Conservation (phyloP, 805 yeast species). For the Sugiyamaella valdiviana region DNA sequence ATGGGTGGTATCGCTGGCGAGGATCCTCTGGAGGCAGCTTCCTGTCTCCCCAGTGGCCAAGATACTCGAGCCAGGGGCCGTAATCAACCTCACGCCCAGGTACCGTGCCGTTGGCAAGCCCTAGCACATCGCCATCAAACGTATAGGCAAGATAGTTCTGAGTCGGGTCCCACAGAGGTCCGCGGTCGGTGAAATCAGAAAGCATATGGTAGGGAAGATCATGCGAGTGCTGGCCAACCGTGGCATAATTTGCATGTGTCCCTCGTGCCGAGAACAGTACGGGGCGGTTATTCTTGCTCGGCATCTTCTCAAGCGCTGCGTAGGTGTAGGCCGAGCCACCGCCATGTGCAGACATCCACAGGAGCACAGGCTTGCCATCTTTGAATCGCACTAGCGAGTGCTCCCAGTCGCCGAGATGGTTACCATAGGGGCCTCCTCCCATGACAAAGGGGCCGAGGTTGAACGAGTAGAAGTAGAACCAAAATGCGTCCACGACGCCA, state of each 20-base stretch:
- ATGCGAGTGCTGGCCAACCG: conserved; percentile 94
- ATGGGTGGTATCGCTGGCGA: conserved; percentile 80
- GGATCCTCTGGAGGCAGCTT: conserved; percentile 60
- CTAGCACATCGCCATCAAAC: conserved; percentile 51
- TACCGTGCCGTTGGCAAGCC: conserved; percentile 37
- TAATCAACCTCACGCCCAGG: conserved; percentile 48
- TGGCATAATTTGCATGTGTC: conserved; percentile 93
- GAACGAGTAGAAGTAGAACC: conserved; percentile 94
- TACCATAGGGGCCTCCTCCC: conserved; percentile 97
- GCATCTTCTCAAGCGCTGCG: conserved; percentile 64
- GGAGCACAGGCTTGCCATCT: conserved; percentile 69
- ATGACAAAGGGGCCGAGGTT: conserved; percentile 93
- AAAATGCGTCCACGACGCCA: conserved; percentile 90
- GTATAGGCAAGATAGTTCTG: conserved; percentile 76
- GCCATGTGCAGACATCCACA: conserved; percentile 98
- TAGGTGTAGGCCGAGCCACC: conserved; percentile 89
- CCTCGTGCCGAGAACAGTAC: conserved; percentile 88
- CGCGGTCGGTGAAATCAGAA: conserved; percentile 90
- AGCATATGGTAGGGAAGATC: conserved; percentile 89
- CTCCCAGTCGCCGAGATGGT: conserved; percentile 98
- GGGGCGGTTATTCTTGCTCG: conserved; percentile 47
- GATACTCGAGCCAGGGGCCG: conserved; percentile 72
- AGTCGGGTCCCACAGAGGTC: conserved; percentile 92
- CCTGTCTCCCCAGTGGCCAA: conserved; percentile 90
- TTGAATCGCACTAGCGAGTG: conserved; percentile 82